Evolutionary conservation across 305 asterid genomes (phyloP).

Genomic region (Fraxinus baroniana): DNA sequence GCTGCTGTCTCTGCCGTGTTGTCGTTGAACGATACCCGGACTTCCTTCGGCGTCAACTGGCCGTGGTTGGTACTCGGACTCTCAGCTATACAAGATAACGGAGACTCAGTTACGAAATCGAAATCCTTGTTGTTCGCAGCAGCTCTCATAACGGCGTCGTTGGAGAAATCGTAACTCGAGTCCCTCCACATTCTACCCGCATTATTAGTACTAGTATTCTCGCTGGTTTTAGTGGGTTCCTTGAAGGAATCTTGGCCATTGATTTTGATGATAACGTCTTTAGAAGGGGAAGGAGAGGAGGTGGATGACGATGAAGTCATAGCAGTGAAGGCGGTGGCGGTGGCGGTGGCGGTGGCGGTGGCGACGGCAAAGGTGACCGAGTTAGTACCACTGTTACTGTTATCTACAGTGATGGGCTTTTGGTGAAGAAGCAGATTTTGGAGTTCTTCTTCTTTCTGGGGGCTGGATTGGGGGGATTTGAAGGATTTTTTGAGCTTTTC

Average conservation of each 20-base stretch:
- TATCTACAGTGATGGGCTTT: not conserved
- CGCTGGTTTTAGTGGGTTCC: slow-evolving; percentile 1
- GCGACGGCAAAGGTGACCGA: not conserved
- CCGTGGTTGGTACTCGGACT: slow-evolving; percentile 35
- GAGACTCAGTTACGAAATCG: slow-evolving; percentile 58
- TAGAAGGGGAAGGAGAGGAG: slow-evolving; percentile 26
- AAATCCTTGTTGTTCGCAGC: slow-evolving; percentile 53
- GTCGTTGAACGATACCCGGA: slow-evolving; percentile 54
- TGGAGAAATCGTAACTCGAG: slow-evolving; percentile 73
- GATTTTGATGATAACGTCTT: slow-evolving; percentile 33
- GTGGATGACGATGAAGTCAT: slow-evolving; percentile 32
- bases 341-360: not conserved
- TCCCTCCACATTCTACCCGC: slow-evolving; percentile 47
- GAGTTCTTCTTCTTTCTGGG: slow-evolving; percentile 39
- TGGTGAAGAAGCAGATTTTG: slow-evolving; percentile 38
- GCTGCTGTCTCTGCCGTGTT: slow-evolving; percentile 27
- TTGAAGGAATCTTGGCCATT: slow-evolving; percentile 20
- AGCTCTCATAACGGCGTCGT: slow-evolving; percentile 60
- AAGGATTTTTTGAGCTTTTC: slow-evolving; percentile 49
- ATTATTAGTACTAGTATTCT: not conserved
- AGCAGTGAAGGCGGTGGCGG: not conserved
- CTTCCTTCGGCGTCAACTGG: slow-evolving; percentile 48
- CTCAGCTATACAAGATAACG: slow-evolving; percentile 49
- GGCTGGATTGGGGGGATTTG: slow-evolving; percentile 25
- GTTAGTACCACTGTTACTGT: not conserved